Percentiles rank a stretch among this genome's conserved stretches.
These are phyloP conservation scores for Pseudocercospora cruenta DNA, from an alignment of 2,329 filamentous ascomycete species.

Conservation along the genomic window DNA sequence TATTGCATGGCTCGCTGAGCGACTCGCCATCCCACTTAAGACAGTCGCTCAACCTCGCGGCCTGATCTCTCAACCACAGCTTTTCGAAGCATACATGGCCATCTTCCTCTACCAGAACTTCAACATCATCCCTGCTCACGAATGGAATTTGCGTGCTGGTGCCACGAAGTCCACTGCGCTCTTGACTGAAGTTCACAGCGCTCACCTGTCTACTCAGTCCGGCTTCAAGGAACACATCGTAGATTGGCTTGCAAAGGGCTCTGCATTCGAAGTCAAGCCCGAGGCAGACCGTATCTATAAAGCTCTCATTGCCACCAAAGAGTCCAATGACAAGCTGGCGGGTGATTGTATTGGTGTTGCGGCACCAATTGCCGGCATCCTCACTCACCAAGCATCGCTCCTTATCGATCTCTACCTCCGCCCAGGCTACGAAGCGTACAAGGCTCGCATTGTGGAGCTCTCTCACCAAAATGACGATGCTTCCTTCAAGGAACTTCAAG, in stretches of 20 bases:
- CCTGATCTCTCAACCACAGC: slow-evolving; percentile 50
- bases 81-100: slow-evolving; percentile 51
- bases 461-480: slow-evolving; percentile 49
- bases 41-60: slow-evolving; percentile 63
- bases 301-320: slow-evolving; percentile 50
- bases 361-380: slow-evolving; percentile 54
- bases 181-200: slow-evolving; percentile 47
- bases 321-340: slow-evolving; percentile 54
- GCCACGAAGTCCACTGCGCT: slow-evolving; percentile 46
- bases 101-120: slow-evolving; percentile 58
- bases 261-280: slow-evolving; percentile 53
- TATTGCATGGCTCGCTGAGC: slow-evolving; percentile 64
- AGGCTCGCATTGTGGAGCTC: slow-evolving; percentile 55
- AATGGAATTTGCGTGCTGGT: slow-evolving; percentile 54
- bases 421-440: slow-evolving; percentile 55
- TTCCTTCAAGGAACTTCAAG: slow-evolving; percentile 53
- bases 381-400: slow-evolving; percentile 58
- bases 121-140: slow-evolving; percentile 55
- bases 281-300: slow-evolving; percentile 58
- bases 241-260: slow-evolving; percentile 54
- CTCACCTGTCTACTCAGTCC: slow-evolving; percentile 52
- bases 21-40: slow-evolving; percentile 70
- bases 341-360: slow-evolving; percentile 56
- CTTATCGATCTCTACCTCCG: slow-evolving; percentile 59
- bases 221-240: slow-evolving; percentile 48